phyloP scores from a whole-genome alignment of 139 green algal genomes.

The Chlorella ohadii region DNA sequence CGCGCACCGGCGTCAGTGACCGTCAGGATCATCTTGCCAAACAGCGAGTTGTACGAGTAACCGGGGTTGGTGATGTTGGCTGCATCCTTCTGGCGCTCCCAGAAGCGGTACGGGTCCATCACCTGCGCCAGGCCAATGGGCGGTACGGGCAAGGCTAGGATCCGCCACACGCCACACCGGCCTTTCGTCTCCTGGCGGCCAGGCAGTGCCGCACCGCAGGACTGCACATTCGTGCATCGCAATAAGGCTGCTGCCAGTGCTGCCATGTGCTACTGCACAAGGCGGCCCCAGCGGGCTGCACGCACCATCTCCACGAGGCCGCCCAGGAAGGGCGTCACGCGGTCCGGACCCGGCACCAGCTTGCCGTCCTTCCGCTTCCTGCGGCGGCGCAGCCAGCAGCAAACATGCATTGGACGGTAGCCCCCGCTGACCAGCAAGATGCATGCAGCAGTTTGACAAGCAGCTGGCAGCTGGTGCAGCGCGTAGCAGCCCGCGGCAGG shows the following conservation, averaged over 20 bases:
- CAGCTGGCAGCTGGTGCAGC: too few species aligned
- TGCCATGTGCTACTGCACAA: too few species aligned
- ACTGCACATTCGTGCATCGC: too few species aligned
- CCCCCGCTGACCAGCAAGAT: too few species aligned
- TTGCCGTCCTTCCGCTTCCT: slow-evolving; percentile 53
- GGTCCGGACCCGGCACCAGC: slow-evolving; percentile 55
- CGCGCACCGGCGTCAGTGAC: slow-evolving; percentile 68
- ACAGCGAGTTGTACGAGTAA: slow-evolving; percentile 79
- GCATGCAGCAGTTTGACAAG: neutral
- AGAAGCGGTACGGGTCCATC: slow-evolving; percentile 55
- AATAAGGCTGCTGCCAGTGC: too few species aligned
- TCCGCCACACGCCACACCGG: too few species aligned
- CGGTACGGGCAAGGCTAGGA: neutral
- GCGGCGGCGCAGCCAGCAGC: neutral
- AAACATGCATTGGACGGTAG: too few species aligned
- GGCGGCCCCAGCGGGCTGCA: slow-evolving; percentile 54
- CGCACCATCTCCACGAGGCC: slow-evolving; percentile 85
- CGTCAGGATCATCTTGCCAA: slow-evolving; percentile 83
- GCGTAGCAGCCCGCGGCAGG: neutral
- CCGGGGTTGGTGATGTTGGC: slow-evolving; percentile 44
- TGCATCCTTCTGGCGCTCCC: slow-evolving; percentile 54
- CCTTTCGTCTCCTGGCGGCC: neutral
- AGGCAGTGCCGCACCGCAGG: slow-evolving; percentile 44
- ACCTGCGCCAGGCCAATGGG: neutral
- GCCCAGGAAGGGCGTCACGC: slow-evolving; percentile 74